Base-by-base conservation (phyloP, 495 filamentous ascomycete genomes). In the Penicillium herquei region DNA sequence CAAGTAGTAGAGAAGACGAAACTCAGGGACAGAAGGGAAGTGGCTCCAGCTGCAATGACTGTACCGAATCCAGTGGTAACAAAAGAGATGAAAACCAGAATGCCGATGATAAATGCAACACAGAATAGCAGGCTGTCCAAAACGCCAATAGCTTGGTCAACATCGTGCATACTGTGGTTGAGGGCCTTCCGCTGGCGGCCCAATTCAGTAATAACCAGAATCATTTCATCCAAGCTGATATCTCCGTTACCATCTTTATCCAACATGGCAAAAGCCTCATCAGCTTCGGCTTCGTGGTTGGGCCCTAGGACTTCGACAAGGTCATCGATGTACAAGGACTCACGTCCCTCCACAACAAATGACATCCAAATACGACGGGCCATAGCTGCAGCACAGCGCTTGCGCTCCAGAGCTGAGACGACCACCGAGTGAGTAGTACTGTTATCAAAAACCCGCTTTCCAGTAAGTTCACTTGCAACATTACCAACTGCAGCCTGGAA, bases 311-410 rank as follows among this genome's bases (percentile, higher is more conserved):
- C 92, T 65, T 98, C 94, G 10, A 84, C 54, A 45, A 98, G 78
- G 64, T 98, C 94, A 7, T 96, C 91, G 30, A 79, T 68, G 56
- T 80, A 92, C 30, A 98, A 77, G 7, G 88, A 74, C 39, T 96
- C 88, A 40, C 85, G 84, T 43, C 90, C 93, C 69, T 97, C 92
- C 13, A 92, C 84, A 10, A 97, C 94, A 66, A 97, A 97, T 2
- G 91, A 96, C 91, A 96, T 96, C 94, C 94, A 98, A 55, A 98
- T 84, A 67, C 94, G 86, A 58, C 84, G 87, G 6, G 92, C 94
- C 56, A 98, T 73, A 26, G 93, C 94, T 72, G 96, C 93, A 3
- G 91, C 88, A 18, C 88, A 88, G 39, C 79, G 77, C 39, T 84
- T 84, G 62, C 88, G 91, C 66, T 96, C 92, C 50, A 98, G 78